Evolutionary conservation across 1,284 basidiomycete genomes (phyloP).

Genomic region (Neotropicomus parvogracilis): DNA sequence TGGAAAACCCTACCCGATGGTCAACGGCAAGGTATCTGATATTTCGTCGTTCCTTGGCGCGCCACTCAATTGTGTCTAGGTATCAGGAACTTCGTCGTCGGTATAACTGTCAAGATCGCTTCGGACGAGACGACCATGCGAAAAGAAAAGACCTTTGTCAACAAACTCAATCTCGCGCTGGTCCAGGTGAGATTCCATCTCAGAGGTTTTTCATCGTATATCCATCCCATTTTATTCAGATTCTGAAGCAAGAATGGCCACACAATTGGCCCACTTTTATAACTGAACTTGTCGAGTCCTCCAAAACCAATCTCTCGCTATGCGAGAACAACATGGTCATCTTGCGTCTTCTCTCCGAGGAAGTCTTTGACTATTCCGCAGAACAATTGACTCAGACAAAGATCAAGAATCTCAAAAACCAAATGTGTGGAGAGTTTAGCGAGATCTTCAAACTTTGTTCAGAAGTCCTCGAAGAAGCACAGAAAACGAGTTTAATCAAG

Average conservation of each 20-base stretch:
- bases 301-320: conserved; percentile 91
- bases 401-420: conserved; percentile 96
- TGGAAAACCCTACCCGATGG: conserved; percentile 97
- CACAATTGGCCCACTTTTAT: conserved; percentile 99
- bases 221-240: conserved; percentile 48
- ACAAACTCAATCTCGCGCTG: conserved; percentile 95
- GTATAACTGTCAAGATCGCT: conserved; percentile 88
- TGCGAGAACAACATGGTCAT: conserved; percentile 99
- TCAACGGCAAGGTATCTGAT: conserved; percentile 74
- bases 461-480: conserved; percentile 97
- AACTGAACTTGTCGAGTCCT: conserved; percentile 95
- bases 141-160: conserved; percentile 93
- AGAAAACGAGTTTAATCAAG: conserved; percentile 93
- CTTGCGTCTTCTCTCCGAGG: conserved; percentile 94
- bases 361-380: conserved; percentile 98
- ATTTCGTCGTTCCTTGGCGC: neutral
- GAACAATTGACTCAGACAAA: conserved; percentile 99
- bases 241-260: conserved; percentile 99
- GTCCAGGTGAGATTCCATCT: conserved; percentile 63
- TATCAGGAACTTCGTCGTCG: conserved; percentile 96
- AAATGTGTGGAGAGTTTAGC: conserved; percentile 95
- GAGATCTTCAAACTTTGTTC: conserved; percentile 95
- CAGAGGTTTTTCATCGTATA: conserved; percentile 7
- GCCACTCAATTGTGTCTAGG: conserved; percentile 44
- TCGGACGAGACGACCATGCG: conserved; percentile 85